Base-by-base conservation (phyloP, 2,329 filamentous ascomycete genomes). In the Phoma sp. region DNA sequence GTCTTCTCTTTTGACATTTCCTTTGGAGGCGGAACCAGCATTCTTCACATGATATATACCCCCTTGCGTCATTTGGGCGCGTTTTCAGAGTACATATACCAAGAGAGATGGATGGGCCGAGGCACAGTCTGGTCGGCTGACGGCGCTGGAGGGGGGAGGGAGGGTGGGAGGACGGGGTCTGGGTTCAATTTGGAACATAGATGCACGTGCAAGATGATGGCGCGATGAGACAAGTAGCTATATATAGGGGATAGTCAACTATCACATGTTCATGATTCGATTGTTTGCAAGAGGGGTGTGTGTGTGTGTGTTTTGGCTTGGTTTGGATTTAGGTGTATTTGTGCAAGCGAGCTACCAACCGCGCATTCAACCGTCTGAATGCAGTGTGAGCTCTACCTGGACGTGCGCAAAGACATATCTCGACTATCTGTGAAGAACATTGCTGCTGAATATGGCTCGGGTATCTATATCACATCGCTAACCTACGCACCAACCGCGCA, bases 1-100 rank as follows among this genome's bases (percentile, higher is more conserved):
- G 24, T 45, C 10, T 12, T 5, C 13, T 12, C 12, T 17, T 35
- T 35, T 17, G 32, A 35, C n/a, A 17, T 35, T 21, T 36, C 6
- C 4, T 35, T 24, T 38, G 36, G 9, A 38, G 38, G 38, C 19
- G 36, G 36, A 38, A 10, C 5, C 36, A 38, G 36, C 9, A 15
- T 45, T 51, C 29, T 55, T 41, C 36, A 10, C 38, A 43, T 50
- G 17, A 46, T 50, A 43, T 51, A 55, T 51, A 51, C 52, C 52
- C 40, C 43, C 22, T 24, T 38, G 46, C 52, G 41, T 41, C 38
- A 33, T 51, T 19, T 2, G 33, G 32, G 45, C 46, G n/a, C n/a
- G 2, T 46, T 51, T 51, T 2, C 4, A 19, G 32, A 55, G 46
- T 51, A 51, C 41, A 55, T 50, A 50, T 51, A 51, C 41, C 41